These are phyloP conservation scores for Madurella mycetomatis DNA, from an alignment of 2,329 filamentous ascomycete genomes.

Conservation along the genomic window DNA sequence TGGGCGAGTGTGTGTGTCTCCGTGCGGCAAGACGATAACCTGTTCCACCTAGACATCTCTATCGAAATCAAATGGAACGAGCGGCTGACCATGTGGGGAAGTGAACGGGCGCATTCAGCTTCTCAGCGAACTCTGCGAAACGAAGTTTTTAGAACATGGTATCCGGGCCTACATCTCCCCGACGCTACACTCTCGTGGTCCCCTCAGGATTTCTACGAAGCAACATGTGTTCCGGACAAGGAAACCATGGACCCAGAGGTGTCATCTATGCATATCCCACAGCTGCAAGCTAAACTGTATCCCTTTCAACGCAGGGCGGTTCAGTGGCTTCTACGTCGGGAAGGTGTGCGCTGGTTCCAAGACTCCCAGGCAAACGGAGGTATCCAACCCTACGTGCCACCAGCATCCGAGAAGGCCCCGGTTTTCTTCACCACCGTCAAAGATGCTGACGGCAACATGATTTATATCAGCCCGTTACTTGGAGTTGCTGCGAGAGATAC, in stretches of 20 bases:
- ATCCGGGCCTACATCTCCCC: constrained; percentile 13
- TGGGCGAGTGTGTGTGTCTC: constrained; percentile 21
- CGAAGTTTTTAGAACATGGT: constrained; percentile 21
- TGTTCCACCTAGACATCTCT: constrained; percentile 9
- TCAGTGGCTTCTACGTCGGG: constrained; percentile 64
- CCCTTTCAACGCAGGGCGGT: constrained; percentile 69
- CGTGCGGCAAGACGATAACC: constrained; percentile 4
- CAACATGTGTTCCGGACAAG: constrained; percentile 57
- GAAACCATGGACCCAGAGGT: constrained; percentile 33
- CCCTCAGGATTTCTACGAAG: constrained; percentile 63
- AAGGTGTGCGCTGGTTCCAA: constrained; percentile 52
- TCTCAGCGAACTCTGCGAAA: constrained; percentile 21
- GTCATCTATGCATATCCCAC: constrained; percentile 39
- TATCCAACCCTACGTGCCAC: constrained; percentile 26
- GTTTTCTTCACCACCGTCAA: constrained; percentile 41
- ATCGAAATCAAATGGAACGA: constrained; percentile 31
- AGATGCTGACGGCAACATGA: constrained; percentile 42
- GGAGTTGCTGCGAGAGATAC: constrained; percentile 53
- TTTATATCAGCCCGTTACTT: constrained; percentile 54
- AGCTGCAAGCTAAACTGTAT: constrained; percentile 52
- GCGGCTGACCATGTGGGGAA: constrained; percentile 18
- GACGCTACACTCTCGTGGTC: constrained; percentile 31
- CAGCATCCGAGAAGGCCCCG: constrained; percentile 26
- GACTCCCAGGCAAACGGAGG: constrained; percentile 11
- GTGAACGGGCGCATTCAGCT: constrained; percentile 8